Evolutionary conservation across 1,284 basidiomycete species (phyloP), one percentile per base, ranked within the genome.

Genomic region (Ustilago crameri): DNA sequence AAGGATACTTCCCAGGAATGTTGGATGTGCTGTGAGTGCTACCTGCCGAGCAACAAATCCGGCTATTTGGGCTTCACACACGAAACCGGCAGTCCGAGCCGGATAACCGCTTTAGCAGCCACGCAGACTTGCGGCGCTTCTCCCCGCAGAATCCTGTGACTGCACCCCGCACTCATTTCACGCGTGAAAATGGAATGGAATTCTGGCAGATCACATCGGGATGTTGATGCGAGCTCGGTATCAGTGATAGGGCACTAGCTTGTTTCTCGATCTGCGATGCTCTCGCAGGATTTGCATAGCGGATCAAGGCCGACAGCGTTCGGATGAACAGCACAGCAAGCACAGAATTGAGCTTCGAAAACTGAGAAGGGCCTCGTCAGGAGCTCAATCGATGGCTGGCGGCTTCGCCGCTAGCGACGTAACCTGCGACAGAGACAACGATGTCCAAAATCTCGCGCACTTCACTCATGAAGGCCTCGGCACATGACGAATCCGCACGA

Each of bases 361-460:
- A 5, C 35, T 7, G 35, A 9, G 12, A 14, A 37, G 30, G 12
- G 30, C 5, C 30, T n/a, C 40, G 35, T 17, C 15, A 30, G 8
- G 50, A 35, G 17, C 42, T 26, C 2, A 53, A 45, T 7, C 55
- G 50, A 12, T 52, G 14, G 24, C 37, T 42, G 2, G 69, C 69
- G 5, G 69, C 64, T 35, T 54, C 50, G 18, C 69, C 69, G 42
- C 65, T 62, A 1, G 61, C 65, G 9, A 73, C 65, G 24, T 68
- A 60, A 34, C 52, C 70, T 32, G 57, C 70, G 2, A 68, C 70
- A 8, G 57, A 58, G 18, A 53, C 53, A 23, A 69, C 65, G 17
- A 69, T 30, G 26, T 65, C 65, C 22, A 69, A 37, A 12, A 73
- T 53, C 24, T 58, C 38, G 9, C 46, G 50, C 42, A 61, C 51